These are phyloP conservation scores for Trichosporon inkin DNA, from an alignment of 1,284 basidiomycete genomes.

Conservation along the genomic window DNA sequence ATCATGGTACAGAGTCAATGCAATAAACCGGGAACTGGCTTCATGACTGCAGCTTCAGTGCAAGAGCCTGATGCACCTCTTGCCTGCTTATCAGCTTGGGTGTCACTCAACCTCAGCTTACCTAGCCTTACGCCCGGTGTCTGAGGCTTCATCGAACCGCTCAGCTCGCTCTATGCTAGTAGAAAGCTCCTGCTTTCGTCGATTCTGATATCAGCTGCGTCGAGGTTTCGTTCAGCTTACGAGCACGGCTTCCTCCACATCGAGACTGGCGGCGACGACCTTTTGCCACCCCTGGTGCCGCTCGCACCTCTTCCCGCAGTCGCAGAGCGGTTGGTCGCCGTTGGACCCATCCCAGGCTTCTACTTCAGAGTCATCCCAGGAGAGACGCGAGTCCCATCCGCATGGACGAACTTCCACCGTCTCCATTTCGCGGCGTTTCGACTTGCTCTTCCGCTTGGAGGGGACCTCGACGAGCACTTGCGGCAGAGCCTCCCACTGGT, in stretches of 20 bases:
- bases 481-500: constrained; percentile 23
- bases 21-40: background rate
- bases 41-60: background rate
- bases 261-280: constrained; percentile 30
- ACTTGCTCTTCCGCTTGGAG: constrained; percentile 29
- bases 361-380: constrained; percentile 35
- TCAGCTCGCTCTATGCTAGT: constrained; percentile 6
- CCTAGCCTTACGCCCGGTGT: background rate
- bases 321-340: constrained; percentile 21
- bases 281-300: constrained; percentile 46
- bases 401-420: constrained; percentile 36
- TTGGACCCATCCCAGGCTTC: constrained; percentile 17
- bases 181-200: constrained; percentile 10
- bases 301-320: constrained; percentile 34
- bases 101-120: background rate
- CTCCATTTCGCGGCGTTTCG: constrained; percentile 21
- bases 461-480: constrained; percentile 7
- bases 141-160: constrained; percentile 3
- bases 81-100: background rate
- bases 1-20: background rate
- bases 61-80: background rate
- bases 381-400: constrained; percentile 35
- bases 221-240: constrained; percentile 20
- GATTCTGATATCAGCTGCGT: constrained; percentile 5
- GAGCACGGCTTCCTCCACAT: constrained; percentile 31